Base-by-base conservation (phyloP, 2,329 filamentous ascomycete species). In the Aspergillus sp. region DNA sequence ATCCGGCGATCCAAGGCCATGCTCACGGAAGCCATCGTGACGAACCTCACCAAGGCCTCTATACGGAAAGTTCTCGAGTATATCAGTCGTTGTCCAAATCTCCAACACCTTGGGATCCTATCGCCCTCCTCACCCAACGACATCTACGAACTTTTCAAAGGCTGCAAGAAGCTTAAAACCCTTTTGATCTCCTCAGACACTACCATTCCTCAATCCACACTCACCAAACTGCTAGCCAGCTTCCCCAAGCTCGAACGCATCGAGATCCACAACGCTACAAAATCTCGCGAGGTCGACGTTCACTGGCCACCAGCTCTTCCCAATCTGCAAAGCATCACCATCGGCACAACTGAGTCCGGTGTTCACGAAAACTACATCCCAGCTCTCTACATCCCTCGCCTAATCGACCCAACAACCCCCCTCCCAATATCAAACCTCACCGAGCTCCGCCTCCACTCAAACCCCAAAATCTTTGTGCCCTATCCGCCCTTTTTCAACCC, bases 1-100 rank as follows among this genome's bases (percentile, higher is more conserved):
- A 68, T 77, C 56, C 63, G 70, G 40, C 69, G 67, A 44, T 71
- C 75, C 15, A 68, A 73, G 47, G 68, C 67, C 6, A 66, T 68
- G 60, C 63, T 77, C 27, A 71, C 69, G 21, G 63, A 67, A 43
- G 72, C 71, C 8, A 66, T 62, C 14, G 57, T 74, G n/a, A 64
- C 61, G 14, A 70, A 73, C 25, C n/a, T 74, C 6, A 63, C 66
- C 3, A 54, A 61, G 2, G 52, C 68, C 2, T 69, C 69, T 15
- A 63, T 63, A 0, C 57, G 66, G 0, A 72, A 63, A 27, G 64
- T 61, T 3, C 57, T 74, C 15, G 67, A 73, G 37, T 67, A 70
- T 33, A 40, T 75, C 6, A 71, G 72, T 57, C 64, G 72, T 48
- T 77, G 73, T 47, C 69, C 68, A 3, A 64, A 66, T n/a, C 41